Base-by-base conservation (phyloP, 768 basidiomycete genomes). In the Hebeloma cylindrosporum region DNA sequence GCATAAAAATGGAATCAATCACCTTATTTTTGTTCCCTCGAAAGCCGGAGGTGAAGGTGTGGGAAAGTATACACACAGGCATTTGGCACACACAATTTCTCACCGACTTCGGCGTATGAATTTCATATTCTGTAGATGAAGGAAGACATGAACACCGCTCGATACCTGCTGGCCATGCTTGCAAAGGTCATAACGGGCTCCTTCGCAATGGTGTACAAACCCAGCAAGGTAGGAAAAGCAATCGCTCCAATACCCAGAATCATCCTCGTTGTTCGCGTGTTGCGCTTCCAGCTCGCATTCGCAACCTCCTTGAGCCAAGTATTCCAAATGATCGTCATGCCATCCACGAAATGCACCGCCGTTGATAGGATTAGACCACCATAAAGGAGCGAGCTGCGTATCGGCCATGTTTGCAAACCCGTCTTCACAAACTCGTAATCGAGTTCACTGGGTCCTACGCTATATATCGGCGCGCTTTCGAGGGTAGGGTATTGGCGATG, bases 341-440 rank as follows among this genome's bases (percentile, higher is more conserved):
- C 91, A 48, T 88, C 83, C 3, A 72, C 71, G 3, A 75, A 69
- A 59, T 93, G 92, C 36, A 83, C 55, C 0, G 73, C 67, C 0
- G 78, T 75, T 17, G 75, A 70, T 1, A 66, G 64, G 0, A 86
- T 74, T 7, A 93, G 73, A 0, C 77, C 82, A 1, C 70, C 60
- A 54, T 93, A 92, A 32, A 83, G 61, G 2, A 78, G 43, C 75
- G 75, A 81, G 55, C 76, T 84, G 28, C 77, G 69, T 58, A 68
- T 63, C 0, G 88, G 86, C 77, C 82, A 89, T 13, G 46, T 65
- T 11, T 71, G 69, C 28, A 92, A 62, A 2, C 79, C 86, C 4
- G 77, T 72, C 59, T 92, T 91, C 45, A 93, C 87, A 60, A 83
- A 92, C 51, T 91, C 85, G 59, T 77, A 93, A 63, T 89, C 83